A percentile compares a stretch with the other conserved stretches of the same genome.
Conservation (phyloP, 202 grass and related monocot species). For the Schoenoplectus triqueter region DNA sequence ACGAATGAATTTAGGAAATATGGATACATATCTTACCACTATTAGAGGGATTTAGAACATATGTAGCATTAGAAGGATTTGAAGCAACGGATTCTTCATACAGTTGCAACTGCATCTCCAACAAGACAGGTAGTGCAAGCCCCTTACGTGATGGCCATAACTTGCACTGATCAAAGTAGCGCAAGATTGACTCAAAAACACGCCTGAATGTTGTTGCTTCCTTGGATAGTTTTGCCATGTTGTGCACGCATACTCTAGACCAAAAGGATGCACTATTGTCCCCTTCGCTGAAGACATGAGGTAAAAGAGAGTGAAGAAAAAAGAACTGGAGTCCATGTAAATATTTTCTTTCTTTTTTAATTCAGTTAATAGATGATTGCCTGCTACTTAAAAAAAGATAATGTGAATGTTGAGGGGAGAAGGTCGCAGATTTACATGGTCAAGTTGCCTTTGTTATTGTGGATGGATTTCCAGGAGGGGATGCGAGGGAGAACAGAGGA, state of each 20-base stretch:
- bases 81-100: slow-evolving; percentile 73
- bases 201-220: slow-evolving; percentile 93
- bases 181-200: slow-evolving; percentile 88
- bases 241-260: slow-evolving; percentile 91
- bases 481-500: slow-evolving; percentile 54
- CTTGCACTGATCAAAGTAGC: slow-evolving; percentile 74
- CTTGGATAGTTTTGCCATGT: slow-evolving; percentile 90
- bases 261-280: slow-evolving; percentile 78
- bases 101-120: slow-evolving; percentile 91
- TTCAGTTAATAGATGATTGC: not conserved
- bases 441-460: slow-evolving; percentile 68
- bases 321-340: slow-evolving; percentile 1
- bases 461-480: slow-evolving; percentile 76
- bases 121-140: slow-evolving; percentile 68
- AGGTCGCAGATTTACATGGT: slow-evolving; percentile 59
- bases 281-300: slow-evolving; percentile 70
- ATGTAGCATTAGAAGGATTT: slow-evolving; percentile 44
- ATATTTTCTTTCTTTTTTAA: not conserved
- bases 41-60: slow-evolving; percentile 34
- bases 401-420: slow-evolving; percentile 34
- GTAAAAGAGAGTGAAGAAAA: slow-evolving; percentile 38
- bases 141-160: slow-evolving; percentile 79
- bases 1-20: slow-evolving; percentile 11
- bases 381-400: slow-evolving; percentile 28
- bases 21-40: slow-evolving; percentile 1